Evolutionary conservation across 495 filamentous ascomycete species (phyloP).

Genomic region (Poronia punctata): DNA sequence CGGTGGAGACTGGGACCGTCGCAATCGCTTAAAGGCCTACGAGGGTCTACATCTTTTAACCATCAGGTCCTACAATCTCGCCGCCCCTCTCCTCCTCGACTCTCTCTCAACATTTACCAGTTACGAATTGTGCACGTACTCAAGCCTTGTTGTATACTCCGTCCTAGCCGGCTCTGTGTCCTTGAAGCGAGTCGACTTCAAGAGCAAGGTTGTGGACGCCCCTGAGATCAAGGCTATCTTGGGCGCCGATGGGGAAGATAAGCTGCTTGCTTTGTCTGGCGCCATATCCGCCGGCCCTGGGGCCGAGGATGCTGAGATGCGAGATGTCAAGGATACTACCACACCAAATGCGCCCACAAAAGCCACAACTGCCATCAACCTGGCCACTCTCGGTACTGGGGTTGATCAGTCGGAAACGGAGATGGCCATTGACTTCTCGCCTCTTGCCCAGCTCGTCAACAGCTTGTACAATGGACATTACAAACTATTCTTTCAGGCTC

Average conservation of each 20-base stretch:
- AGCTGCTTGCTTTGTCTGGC: slow-evolving; percentile 69
- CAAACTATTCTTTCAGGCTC: slow-evolving; percentile 81
- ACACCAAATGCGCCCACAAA: slow-evolving; percentile 46
- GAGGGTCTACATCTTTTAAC: slow-evolving; percentile 91
- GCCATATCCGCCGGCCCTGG: slow-evolving; percentile 71
- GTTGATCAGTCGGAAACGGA: slow-evolving; percentile 68
- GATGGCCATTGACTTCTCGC: slow-evolving; percentile 64
- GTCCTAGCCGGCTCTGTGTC: slow-evolving; percentile 91
- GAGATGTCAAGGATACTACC: slow-evolving; percentile 44
- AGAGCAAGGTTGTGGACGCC: slow-evolving; percentile 95
- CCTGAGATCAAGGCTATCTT: slow-evolving; percentile 96
- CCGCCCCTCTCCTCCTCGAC: slow-evolving; percentile 90
- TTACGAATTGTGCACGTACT: slow-evolving; percentile 95
- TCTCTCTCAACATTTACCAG: slow-evolving; percentile 97
- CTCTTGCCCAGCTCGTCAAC: slow-evolving; percentile 81
- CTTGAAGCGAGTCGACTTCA: slow-evolving; percentile 95
- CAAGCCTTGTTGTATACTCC: slow-evolving; percentile 86
- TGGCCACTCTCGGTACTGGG: slow-evolving; percentile 69
- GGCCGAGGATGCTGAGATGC: slow-evolving; percentile 72
- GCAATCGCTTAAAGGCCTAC: slow-evolving; percentile 97
- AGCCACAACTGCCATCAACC: slow-evolving; percentile 65
- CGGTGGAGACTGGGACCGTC: slow-evolving; percentile 95
- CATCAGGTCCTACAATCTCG: slow-evolving; percentile 77
- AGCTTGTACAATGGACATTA: slow-evolving; percentile 91
- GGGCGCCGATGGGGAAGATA: slow-evolving; percentile 74